Evolutionary conservation across 345 rosid species (phyloP).

Genomic region (Lumnitzera littorea): DNA sequence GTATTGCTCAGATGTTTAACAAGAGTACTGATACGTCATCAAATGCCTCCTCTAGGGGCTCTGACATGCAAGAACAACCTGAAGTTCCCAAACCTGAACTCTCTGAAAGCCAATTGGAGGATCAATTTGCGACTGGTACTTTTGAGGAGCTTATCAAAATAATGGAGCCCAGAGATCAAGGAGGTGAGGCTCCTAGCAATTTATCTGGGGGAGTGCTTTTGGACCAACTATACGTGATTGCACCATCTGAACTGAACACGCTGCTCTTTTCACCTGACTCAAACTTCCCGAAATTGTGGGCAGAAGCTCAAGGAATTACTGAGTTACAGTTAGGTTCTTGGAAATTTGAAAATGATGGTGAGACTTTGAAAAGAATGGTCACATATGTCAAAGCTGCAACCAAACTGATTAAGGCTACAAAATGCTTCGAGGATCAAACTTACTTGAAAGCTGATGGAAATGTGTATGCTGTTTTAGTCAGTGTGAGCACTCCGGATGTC

Average conservation of each 20-base stretch:
- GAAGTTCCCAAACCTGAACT: constrained; percentile 34
- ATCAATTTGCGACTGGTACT: constrained; percentile 39
- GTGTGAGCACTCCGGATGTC: constrained; percentile 85
- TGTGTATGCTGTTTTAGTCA: constrained; percentile 45
- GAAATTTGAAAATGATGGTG: constrained; percentile 57
- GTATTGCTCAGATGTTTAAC: constrained; percentile 77
- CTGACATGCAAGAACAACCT: constrained; percentile 38
- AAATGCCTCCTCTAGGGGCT: constrained; percentile 19
- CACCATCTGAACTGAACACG: constrained; percentile 57
- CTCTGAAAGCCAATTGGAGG: constrained; percentile 39
- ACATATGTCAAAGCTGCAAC: constrained; percentile 73
- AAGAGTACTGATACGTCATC: constrained; percentile 40
- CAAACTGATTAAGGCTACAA: constrained; percentile 74
- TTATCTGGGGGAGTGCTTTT: constrained; percentile 82
- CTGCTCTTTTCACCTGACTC: constrained; percentile 75
- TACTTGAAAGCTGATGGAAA: constrained; percentile 78
- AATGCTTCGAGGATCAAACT: constrained; percentile 75
- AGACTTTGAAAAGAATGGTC: constrained; percentile 52
- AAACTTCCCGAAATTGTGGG: constrained; percentile 40
- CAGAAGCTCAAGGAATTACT: constrained; percentile 69
- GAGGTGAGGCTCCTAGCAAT: constrained; percentile 53
- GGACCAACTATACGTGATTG: constrained; percentile 54
- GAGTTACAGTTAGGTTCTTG: constrained; percentile 71
- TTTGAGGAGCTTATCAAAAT: constrained; percentile 58
- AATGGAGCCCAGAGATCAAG: constrained; percentile 62